Evolutionary conservation across 129 eudicot species (phyloP).

Genomic region (Smallanthus sonchifolius): DNA sequence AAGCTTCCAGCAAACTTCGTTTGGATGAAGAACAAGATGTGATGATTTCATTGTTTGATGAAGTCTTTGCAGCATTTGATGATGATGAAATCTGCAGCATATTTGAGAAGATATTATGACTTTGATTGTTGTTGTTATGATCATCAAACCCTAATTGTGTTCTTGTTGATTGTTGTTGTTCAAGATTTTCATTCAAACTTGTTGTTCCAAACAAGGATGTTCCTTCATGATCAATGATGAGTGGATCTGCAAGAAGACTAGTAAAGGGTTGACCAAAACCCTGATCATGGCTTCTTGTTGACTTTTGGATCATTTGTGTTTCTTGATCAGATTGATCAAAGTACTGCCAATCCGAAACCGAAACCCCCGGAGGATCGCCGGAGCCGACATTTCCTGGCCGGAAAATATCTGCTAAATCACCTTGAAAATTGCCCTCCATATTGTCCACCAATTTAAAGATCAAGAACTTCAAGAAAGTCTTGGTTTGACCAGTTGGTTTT

Average conservation of each 20-base stretch:
- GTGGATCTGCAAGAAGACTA: constrained; percentile 49
- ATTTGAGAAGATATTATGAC: neutral
- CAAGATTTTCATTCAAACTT: constrained; percentile 9
- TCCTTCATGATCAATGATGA: constrained; percentile 36
- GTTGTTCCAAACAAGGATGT: constrained; percentile 27
- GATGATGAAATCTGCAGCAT: constrained; percentile 4
- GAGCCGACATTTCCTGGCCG: constrained; percentile 48
- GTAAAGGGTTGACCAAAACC: constrained; percentile 67
- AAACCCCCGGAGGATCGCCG: constrained; percentile 18
- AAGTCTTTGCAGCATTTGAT: neutral
- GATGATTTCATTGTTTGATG: neutral
- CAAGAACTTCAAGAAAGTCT: constrained; percentile 17
- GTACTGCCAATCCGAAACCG: constrained; percentile 30
- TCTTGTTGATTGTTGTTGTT: neutral
- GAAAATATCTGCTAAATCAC: constrained; percentile 82
- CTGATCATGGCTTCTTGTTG: constrained; percentile 17
- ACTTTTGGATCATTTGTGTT: constrained; percentile 30
- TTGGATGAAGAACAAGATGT: neutral
- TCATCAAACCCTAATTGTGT: constrained; percentile 5
- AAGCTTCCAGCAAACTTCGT: neutral
- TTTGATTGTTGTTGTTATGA: neutral
- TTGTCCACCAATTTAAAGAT: neutral
- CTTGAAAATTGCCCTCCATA: constrained; percentile 71
- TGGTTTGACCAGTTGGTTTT: neutral
- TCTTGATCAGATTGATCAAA: constrained; percentile 32